Conservation (phyloP, 192 early-diverging fungal genomes). For the Backusella westeae region DNA sequence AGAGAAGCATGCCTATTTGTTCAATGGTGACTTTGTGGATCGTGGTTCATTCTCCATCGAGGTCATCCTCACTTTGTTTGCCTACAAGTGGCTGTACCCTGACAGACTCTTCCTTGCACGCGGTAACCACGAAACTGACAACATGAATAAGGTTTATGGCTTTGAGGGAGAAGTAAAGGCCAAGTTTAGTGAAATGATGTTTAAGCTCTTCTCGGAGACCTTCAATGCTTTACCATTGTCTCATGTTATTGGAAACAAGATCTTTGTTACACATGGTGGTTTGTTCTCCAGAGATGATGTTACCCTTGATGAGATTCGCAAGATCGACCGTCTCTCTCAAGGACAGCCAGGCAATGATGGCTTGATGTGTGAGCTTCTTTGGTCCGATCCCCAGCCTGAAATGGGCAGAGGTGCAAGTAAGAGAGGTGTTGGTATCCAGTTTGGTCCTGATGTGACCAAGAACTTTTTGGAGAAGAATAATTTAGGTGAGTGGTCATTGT, state of each 20-base stretch:
- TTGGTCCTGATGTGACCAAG: constrained; percentile 96
- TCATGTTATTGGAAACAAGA: constrained; percentile 87
- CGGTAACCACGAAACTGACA: constrained; percentile 97
- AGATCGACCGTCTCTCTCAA: constrained; percentile 83
- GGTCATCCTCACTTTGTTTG: constrained; percentile 86
- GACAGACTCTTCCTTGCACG: constrained; percentile 80
- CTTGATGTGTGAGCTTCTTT: constrained; percentile 94
- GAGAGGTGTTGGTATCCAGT: constrained; percentile 93
- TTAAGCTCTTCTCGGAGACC: constrained; percentile 92
- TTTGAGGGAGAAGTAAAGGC: constrained; percentile 97
- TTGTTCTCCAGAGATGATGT: constrained; percentile 90
- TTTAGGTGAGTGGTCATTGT: constrained; percentile 44
- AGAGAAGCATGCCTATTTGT: constrained; percentile 80
- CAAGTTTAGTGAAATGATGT: constrained; percentile 92
- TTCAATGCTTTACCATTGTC: constrained; percentile 94
- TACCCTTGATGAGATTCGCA: constrained; percentile 86
- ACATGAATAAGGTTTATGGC: constrained; percentile 99
- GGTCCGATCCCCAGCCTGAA: constrained; percentile 92
- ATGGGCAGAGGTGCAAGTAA: constrained; percentile 86
- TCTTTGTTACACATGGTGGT: constrained; percentile 97
- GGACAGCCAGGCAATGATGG: constrained; percentile 59
- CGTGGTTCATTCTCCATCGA: constrained; percentile 98
- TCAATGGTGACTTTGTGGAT: constrained; percentile 99
- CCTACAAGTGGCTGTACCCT: constrained; percentile 91
- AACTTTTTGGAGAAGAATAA: constrained; percentile 83